A percentile compares a stretch with the other conserved stretches of the same genome.
Evolutionary conservation across 176 grass and related monocot species (phyloP).

Genomic region (Triticum urartu): DNA sequence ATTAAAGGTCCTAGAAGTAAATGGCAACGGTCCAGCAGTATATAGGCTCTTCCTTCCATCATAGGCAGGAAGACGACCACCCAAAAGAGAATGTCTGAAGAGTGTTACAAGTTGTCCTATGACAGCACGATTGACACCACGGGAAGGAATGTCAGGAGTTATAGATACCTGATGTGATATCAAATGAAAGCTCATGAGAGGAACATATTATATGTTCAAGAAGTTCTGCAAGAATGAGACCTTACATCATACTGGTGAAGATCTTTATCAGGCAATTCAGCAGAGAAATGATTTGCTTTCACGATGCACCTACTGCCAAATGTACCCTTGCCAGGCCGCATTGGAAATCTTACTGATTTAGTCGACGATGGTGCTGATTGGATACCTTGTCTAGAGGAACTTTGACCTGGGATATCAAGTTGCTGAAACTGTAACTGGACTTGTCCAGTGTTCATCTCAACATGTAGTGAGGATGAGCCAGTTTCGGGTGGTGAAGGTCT

Average conservation of each 20-base stretch:
- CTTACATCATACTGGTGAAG: constrained; percentile 82
- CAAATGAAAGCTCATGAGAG: constrained; percentile 28
- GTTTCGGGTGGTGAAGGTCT: constrained; percentile 34
- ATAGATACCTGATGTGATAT: constrained; percentile 50
- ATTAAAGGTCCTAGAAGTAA: constrained; percentile 49
- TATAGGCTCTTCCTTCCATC: constrained; percentile 71
- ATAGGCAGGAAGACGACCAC: constrained; percentile 63
- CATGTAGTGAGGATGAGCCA: constrained; percentile 26
- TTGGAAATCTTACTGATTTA: constrained; percentile 64
- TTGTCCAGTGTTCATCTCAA: constrained; percentile 31
- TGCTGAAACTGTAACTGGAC: constrained; percentile 54
- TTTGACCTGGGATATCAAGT: constrained; percentile 38
- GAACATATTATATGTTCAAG: constrained; percentile 9
- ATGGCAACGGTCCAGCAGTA: constrained; percentile 56
- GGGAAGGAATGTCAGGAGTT: constrained; percentile 54
- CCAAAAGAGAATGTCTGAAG: constrained; percentile 46
- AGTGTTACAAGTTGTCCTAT: constrained; percentile 52
- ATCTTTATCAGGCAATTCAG: constrained; percentile 68
- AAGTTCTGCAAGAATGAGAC: not conserved
- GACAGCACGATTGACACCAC: constrained; percentile 64
- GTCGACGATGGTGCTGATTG: constrained; percentile 40
- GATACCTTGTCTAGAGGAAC: constrained; percentile 43
- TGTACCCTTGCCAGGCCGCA: constrained; percentile 65
- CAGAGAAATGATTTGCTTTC: constrained; percentile 79
- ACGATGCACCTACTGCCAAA: constrained; percentile 58